Evolutionary conservation across 2,329 filamentous ascomycete species (phyloP).

Genomic region (Monilinia aucupariae): DNA sequence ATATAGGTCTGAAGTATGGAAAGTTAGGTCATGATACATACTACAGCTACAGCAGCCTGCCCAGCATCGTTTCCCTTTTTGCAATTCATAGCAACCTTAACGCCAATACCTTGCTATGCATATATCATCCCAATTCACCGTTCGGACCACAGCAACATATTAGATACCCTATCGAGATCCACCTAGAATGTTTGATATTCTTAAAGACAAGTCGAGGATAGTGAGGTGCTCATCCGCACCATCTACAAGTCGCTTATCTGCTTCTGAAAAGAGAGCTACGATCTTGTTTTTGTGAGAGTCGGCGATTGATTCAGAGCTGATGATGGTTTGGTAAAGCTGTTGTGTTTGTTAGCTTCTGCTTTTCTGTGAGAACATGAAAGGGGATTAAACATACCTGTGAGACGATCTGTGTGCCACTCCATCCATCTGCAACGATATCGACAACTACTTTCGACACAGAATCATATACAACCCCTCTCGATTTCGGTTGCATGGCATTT

Average conservation of each 20-base stretch:
- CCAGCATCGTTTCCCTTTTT: neutral
- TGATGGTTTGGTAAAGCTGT: slow-evolving; percentile 73
- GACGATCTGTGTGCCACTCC: slow-evolving; percentile 88
- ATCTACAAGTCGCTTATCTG: slow-evolving; percentile 90
- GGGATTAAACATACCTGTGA: slow-evolving; percentile 54
- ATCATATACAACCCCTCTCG: slow-evolving; percentile 60
- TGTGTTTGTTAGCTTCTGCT: neutral
- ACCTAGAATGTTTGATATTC: slow-evolving; percentile 67
- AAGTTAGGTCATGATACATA: slow-evolving; percentile 3
- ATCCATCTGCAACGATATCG: slow-evolving; percentile 91
- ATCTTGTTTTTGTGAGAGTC: slow-evolving; percentile 89
- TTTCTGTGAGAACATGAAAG: slow-evolving; percentile 9
- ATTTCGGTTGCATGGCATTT: slow-evolving; percentile 68
- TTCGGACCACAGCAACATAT: neutral
- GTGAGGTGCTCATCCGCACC: slow-evolving; percentile 93
- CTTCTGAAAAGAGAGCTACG: slow-evolving; percentile 81
- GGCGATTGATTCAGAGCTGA: slow-evolving; percentile 77
- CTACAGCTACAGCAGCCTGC: slow-evolving; percentile 1
- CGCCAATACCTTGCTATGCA: slow-evolving; percentile 15
- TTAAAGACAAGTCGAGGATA: slow-evolving; percentile 76
- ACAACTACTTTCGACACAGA: slow-evolving; percentile 74
- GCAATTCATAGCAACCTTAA: neutral
- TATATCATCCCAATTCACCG: neutral
- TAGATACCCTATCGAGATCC: slow-evolving; percentile 21
- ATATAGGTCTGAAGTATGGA: neutral